Evolutionary conservation across 192 early-diverging fungal genomes (phyloP).

Genomic region (Ambispora gerdemannii): DNA sequence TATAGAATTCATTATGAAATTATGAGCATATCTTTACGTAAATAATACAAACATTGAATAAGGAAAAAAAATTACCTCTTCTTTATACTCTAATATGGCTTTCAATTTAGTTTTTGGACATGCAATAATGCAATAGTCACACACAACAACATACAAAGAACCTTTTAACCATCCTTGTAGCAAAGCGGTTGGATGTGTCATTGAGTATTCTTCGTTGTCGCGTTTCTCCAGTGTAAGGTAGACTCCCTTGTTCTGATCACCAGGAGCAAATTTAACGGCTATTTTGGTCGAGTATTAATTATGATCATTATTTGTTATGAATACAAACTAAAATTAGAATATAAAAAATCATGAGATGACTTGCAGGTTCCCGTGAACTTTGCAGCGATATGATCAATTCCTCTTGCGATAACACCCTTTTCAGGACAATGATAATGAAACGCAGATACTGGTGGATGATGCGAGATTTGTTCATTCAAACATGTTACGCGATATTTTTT

Average conservation of each 20-base stretch:
- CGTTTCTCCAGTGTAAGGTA: conserved; percentile 58
- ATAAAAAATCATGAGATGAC: conserved; percentile 3
- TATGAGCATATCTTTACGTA: background rate
- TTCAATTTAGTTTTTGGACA: conserved; percentile 63
- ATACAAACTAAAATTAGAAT: too few relatives aligned
- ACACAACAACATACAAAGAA: conserved; percentile 57
- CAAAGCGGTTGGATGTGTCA: conserved; percentile 63
- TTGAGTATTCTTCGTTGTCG: conserved; percentile 62
- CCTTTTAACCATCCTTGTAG: conserved; percentile 68
- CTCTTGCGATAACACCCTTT: conserved; percentile 58
- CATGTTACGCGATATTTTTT: conserved; percentile 46
- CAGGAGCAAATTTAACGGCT: conserved; percentile 65
- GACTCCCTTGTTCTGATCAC: conserved; percentile 61
- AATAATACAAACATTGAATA: too few relatives aligned
- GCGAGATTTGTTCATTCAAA: conserved; percentile 62
- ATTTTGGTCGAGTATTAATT: too few relatives aligned
- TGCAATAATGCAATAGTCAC: conserved; percentile 57
- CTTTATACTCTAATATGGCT: conserved; percentile 66
- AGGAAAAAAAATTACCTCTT: conserved; percentile 51
- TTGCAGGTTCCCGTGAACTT: conserved; percentile 69
- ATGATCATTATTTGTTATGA: too few relatives aligned
- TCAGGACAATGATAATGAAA: conserved; percentile 61
- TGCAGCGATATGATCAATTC: conserved; percentile 70
- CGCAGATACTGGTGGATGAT: conserved; percentile 60
- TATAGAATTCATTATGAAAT: conserved; percentile 4